Conservation (phyloP, 208 protist species). For the Crithidia thermophila region DNA sequence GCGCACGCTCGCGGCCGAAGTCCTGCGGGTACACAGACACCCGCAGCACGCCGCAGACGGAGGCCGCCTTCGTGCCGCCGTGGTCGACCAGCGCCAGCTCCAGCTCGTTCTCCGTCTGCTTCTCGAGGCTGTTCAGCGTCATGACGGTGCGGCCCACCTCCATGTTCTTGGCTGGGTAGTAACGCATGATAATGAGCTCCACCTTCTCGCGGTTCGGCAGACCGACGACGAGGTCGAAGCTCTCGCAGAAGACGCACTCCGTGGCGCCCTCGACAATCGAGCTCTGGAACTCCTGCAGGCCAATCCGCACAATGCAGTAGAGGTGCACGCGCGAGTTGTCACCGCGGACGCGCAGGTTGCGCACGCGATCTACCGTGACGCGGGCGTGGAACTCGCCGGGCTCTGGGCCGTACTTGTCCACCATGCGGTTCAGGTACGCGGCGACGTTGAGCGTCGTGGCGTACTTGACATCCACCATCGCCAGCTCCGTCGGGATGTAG, state of each 20-base stretch:
- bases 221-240: conserved; percentile 63
- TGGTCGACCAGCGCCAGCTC: conserved; percentile 59
- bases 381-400: conserved; percentile 54
- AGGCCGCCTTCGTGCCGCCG: conserved; percentile 40
- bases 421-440: conserved; percentile 59
- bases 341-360: conserved; percentile 23
- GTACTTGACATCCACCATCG: conserved; percentile 64
- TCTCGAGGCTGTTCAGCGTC: conserved; percentile 36
- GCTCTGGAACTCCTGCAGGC: conserved; percentile 62
- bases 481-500: conserved; percentile 65
- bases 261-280: conserved; percentile 40
- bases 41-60: conserved; percentile 51
- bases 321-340: conserved; percentile 17
- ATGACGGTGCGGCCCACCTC: conserved; percentile 68
- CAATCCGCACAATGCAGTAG: conserved; percentile 54
- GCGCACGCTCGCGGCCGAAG: conserved; percentile 23
- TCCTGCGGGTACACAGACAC: conserved; percentile 48
- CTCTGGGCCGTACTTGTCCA: conserved; percentile 77
- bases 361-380: conserved; percentile 55
- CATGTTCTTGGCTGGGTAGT: conserved; percentile 22
- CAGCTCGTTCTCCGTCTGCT: conserved; percentile 33
- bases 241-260: conserved; percentile 70
- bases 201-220: conserved; percentile 71
- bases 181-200: conserved; percentile 61
- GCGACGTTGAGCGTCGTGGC: conserved; percentile 67